phyloP scores from a whole-genome alignment of 2,329 filamentous ascomycete species.

The Fusarium sp. region DNA sequence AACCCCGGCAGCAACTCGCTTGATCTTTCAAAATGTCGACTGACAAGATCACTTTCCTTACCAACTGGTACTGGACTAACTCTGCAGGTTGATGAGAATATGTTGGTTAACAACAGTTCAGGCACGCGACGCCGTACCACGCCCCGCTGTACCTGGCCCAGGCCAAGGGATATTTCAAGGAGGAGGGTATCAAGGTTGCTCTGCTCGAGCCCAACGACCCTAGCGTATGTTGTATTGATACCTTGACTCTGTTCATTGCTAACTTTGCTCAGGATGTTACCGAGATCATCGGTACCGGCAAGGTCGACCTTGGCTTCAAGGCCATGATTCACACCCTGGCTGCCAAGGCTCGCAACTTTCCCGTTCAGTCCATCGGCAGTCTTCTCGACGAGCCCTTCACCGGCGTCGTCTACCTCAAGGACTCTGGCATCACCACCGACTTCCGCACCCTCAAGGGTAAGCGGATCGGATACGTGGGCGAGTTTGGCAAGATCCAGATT shows the following conservation, averaged over 20 bases:
- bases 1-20: constrained; percentile 55
- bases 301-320: constrained; percentile 81
- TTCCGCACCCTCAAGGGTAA: constrained; percentile 78
- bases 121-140: constrained; percentile 84
- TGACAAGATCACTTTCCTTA: constrained; percentile 85
- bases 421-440: constrained; percentile 75
- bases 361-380: constrained; percentile 74
- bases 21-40: constrained; percentile 71
- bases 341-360: constrained; percentile 77
- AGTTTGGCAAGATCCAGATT: constrained; percentile 85
- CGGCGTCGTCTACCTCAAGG: constrained; percentile 77
- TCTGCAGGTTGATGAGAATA: constrained; percentile 7
- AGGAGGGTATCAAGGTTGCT: constrained; percentile 79
- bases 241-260: neutral
- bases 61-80: constrained; percentile 70
- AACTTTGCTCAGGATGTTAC: constrained; percentile 68
- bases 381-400: constrained; percentile 83
- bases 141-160: constrained; percentile 80
- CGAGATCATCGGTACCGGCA: constrained; percentile 78
- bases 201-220: constrained; percentile 81
- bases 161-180: constrained; percentile 75
- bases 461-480: constrained; percentile 79
- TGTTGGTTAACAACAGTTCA: constrained; percentile 50
- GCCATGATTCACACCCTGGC: constrained; percentile 85
- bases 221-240: constrained; percentile 57